A percentile compares a stretch with the other conserved stretches of the same genome.
phyloP scores from a whole-genome alignment of 208 protist species.

The Entamoeba histolytica region DNA sequence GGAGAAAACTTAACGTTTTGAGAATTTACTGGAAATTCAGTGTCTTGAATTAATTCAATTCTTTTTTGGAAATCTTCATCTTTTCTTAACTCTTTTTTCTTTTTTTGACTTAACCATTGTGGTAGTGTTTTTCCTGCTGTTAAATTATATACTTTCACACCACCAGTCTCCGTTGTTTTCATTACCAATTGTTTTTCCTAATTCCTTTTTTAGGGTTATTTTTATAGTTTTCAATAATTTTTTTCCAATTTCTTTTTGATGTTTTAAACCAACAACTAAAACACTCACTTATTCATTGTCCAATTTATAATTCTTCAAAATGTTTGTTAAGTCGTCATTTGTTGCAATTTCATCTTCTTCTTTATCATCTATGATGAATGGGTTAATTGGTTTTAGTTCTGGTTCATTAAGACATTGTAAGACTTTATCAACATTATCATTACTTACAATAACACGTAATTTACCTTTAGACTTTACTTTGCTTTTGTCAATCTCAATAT shows the following conservation, averaged over 20 bases:
- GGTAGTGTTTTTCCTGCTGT: conserved; percentile 43
- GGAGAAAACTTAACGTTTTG: background rate
- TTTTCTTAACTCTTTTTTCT: conserved; percentile 12
- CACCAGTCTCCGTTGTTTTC: background rate
- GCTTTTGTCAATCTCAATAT: background rate
- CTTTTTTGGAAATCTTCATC: background rate
- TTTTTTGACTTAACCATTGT: conserved; percentile 37
- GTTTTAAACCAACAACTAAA: too few relatives aligned
- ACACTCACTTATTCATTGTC: too few relatives aligned
- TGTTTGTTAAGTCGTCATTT: background rate
- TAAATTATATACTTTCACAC: conserved; percentile 48
- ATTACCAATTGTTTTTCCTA: background rate
- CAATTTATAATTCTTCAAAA: background rate
- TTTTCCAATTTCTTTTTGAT: too few relatives aligned
- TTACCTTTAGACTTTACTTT: background rate
- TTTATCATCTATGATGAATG: too few relatives aligned
- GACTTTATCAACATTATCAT: background rate
- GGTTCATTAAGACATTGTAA: background rate
- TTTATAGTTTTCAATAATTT: too few relatives aligned
- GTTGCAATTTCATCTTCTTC: background rate
- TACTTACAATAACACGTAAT: background rate
- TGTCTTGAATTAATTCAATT: conserved; percentile 39
- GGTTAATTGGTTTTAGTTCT: background rate
- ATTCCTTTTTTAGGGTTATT: too few relatives aligned
- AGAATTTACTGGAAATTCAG: conserved; percentile 31